Percentiles rank a stretch among this genome's conserved stretches.
Conservation (phyloP, 2,329 filamentous ascomycete genomes). For the Cephalotrichum gorgonifer region DNA sequence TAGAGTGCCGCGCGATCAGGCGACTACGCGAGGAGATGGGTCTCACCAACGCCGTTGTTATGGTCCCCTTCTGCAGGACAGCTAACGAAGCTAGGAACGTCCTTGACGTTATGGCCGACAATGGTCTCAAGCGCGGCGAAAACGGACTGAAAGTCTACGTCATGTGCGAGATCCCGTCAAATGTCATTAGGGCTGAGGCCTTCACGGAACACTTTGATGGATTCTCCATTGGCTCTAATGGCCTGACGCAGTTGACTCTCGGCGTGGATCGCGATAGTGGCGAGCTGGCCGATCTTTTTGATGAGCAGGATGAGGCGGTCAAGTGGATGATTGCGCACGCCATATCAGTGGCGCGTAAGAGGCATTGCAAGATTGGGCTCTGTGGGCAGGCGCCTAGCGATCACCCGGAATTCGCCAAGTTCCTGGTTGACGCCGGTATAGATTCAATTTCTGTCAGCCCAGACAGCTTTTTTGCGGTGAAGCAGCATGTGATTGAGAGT, state of each 20-base stretch:
- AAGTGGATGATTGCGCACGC: slow-evolving; percentile 25
- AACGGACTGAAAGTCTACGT: slow-evolving; percentile 25
- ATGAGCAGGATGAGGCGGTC: slow-evolving; percentile 26
- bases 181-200: slow-evolving; percentile 23
- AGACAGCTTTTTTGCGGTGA: slow-evolving; percentile 25
- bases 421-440: slow-evolving; percentile 23
- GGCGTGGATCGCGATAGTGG: slow-evolving; percentile 26
- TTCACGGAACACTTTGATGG: slow-evolving; percentile 27
- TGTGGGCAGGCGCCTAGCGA: slow-evolving; percentile 28
- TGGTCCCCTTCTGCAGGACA: slow-evolving; percentile 27
- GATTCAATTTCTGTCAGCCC: slow-evolving; percentile 27
- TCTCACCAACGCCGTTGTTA: slow-evolving; percentile 24
- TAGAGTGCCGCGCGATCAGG: slow-evolving; percentile 26
- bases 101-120: slow-evolving; percentile 21
- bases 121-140: slow-evolving; percentile 24
- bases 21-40: slow-evolving; percentile 24
- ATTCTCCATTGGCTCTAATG: slow-evolving; percentile 29
- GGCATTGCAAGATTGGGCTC: slow-evolving; percentile 24
- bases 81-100: slow-evolving; percentile 21
- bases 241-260: slow-evolving; percentile 27
- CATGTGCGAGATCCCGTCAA: slow-evolving; percentile 30
- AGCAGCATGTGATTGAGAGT: slow-evolving; percentile 17
- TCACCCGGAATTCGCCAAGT: slow-evolving; percentile 25
- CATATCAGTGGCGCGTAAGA: slow-evolving; percentile 18
- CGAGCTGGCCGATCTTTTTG: slow-evolving; percentile 23